Evolutionary conservation across 2,329 filamentous ascomycete genomes (phyloP), one percentile per base, ranked within the genome.

Genomic region (Aspergillus felis): DNA sequence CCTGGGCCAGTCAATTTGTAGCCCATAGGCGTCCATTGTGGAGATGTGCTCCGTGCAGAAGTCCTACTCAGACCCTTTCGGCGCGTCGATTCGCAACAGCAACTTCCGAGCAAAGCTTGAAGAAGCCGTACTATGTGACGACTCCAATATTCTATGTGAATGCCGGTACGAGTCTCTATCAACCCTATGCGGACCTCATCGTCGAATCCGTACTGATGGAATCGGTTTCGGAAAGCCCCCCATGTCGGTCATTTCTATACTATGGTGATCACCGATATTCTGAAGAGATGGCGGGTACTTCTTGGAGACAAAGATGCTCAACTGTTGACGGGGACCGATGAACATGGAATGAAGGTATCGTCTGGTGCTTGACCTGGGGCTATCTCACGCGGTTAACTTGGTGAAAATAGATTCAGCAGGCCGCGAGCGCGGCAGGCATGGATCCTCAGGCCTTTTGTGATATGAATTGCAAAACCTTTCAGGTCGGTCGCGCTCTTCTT

Each of bases 141-240:
- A 95, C 92, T 8, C 94, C 94, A 2, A 99, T 99, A 57, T 99
- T 97, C 80, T 99, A 99, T 76, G 94, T 99, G 78, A 99, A 99
- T 83, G 91, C 92, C 55, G 87, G 91, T 92, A 50, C 32, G 29
- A 22, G 12, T 12, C 14, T 24, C 22, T 47, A 22, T 27, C 17
- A 17, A 14, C 4, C 14, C 22, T 47, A 24, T 17, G 32, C 5
- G 14, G 14, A 38, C 44, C 22, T 25, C 22, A 22, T 5, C 4
- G 12, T 8, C 22, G 20, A 4, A 14, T 10, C 9, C 9, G 3
- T 41, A 52, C 51, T 51, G 8, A 51, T 2, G 52, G 6, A n/a
- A 22, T 57, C 9, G 20, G 10, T n/a, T 53, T 47, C 32, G 35
- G 46, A 32, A 64, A 93, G 92, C 91, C 49, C 94, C 94, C 52